Evolutionary conservation across 345 rosid species (phyloP).

Genomic region (Populus deltoides): DNA sequence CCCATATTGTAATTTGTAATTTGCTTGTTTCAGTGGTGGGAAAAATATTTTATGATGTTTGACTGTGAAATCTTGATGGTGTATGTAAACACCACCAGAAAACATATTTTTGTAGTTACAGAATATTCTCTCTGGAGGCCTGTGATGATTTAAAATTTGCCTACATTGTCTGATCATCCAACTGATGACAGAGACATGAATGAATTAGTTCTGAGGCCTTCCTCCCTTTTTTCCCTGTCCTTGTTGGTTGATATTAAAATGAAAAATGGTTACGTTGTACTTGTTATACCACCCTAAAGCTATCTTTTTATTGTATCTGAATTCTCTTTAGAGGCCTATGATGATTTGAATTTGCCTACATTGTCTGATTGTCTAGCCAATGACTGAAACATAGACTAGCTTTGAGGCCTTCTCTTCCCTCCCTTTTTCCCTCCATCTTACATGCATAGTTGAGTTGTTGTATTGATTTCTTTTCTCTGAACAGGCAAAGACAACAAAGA

Average conservation of each 20-base stretch:
- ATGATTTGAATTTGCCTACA: slow-evolving; percentile 10
- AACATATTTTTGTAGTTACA: neutral
- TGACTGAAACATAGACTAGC: neutral
- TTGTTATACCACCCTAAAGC: neutral
- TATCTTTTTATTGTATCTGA: neutral
- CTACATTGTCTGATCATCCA: slow-evolving; percentile 10
- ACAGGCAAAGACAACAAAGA: slow-evolving; percentile 17
- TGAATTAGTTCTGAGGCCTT: neutral
- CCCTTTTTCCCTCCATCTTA: neutral
- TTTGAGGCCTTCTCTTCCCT: neutral
- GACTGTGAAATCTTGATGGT: neutral
- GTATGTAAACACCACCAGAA: neutral
- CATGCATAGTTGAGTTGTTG: too few relatives aligned
- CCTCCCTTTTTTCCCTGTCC: neutral
- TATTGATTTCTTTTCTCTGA: neutral
- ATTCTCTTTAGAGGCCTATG: neutral
- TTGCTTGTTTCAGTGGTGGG: neutral
- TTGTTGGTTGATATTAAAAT: neutral
- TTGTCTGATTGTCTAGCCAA: slow-evolving; percentile 9
- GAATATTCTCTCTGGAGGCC: neutral
- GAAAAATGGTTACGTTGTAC: too few relatives aligned
- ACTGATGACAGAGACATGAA: neutral
- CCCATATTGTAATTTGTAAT: neutral
- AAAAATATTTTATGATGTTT: neutral
- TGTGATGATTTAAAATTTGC: slow-evolving; percentile 6